These are phyloP conservation scores for Alternaria sp. DNA, from an alignment of 2,329 filamentous ascomycete species.

Conservation along the genomic window DNA sequence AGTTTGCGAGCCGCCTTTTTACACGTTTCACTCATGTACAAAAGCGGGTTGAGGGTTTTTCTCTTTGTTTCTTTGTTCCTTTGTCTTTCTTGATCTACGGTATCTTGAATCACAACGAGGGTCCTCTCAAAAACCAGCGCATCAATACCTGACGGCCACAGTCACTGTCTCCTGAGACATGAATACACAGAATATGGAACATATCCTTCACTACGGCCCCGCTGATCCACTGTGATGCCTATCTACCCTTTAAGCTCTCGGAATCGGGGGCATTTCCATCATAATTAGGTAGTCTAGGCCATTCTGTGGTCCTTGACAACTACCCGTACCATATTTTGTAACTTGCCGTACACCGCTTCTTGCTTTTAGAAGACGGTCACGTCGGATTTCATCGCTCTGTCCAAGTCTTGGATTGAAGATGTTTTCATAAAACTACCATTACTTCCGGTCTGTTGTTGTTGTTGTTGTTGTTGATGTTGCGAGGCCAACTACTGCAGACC, in stretches of 20 bases:
- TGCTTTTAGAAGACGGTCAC: conserved; percentile 9
- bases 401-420: background rate
- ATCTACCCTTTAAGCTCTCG: conserved; percentile 5
- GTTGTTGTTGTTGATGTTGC: conserved; percentile 18
- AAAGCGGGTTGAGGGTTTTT: conserved; percentile 38
- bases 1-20: conserved; percentile 26
- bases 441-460: conserved; percentile 24
- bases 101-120: conserved; percentile 25
- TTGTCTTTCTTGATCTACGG: conserved; percentile 23
- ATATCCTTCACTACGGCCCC: conserved; percentile 26
- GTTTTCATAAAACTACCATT: conserved; percentile 20
- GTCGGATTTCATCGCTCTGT: background rate
- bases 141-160: conserved; percentile 27
- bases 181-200: conserved; percentile 38
- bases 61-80: conserved; percentile 16
- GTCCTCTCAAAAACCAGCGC: conserved; percentile 27
- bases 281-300: background rate
- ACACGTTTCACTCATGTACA: conserved; percentile 39
- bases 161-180: conserved; percentile 22
- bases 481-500: conserved; percentile 21
- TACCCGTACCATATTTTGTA: background rate
- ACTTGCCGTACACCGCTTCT: conserved; percentile 11
- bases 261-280: conserved; percentile 1
- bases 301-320: conserved; percentile 12
- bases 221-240: conserved; percentile 9